Conservation (phyloP, 2,329 filamentous ascomycete species). For the Fusarium sp. region DNA sequence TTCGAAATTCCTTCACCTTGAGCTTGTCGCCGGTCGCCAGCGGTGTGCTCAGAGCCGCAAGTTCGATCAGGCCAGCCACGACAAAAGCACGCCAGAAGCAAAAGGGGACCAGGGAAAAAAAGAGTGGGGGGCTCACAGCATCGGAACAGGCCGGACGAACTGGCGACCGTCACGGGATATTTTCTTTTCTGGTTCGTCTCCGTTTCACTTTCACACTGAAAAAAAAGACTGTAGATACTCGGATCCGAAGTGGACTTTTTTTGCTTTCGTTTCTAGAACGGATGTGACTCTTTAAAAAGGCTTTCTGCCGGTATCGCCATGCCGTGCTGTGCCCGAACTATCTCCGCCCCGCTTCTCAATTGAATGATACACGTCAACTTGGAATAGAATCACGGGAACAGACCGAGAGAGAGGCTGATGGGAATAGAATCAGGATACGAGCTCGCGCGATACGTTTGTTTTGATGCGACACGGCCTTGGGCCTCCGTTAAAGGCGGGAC, state of each 20-base stretch:
- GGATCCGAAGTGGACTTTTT: slow-evolving; percentile 37
- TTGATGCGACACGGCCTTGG: slow-evolving; percentile 21
- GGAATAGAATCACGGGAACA: background rate
- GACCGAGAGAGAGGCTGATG: background rate
- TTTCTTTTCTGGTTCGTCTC: slow-evolving; percentile 16
- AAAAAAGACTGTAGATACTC: slow-evolving; percentile 4
- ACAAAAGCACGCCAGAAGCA: slow-evolving; percentile 25
- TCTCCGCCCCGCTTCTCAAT: slow-evolving; percentile 25
- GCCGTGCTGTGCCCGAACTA: slow-evolving; percentile 40
- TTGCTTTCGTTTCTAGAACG: slow-evolving; percentile 9
- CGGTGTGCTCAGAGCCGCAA: slow-evolving; percentile 34
- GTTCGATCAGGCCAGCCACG: slow-evolving; percentile 34
- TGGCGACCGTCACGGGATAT: slow-evolving; percentile 20
- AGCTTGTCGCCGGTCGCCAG: slow-evolving; percentile 22
- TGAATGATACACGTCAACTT: slow-evolving; percentile 11
- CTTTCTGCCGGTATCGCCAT: slow-evolving; percentile 5
- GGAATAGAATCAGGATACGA: slow-evolving; percentile 27
- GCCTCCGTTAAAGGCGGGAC: slow-evolving; percentile 18
- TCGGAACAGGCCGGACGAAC: slow-evolving; percentile 40
- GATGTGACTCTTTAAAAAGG: slow-evolving; percentile 13
- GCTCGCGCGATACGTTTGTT: background rate
- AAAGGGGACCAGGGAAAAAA: slow-evolving; percentile 1
- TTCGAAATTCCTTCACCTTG: slow-evolving; percentile 33
- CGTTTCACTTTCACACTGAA: background rate
- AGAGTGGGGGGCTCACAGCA: slow-evolving; percentile 15